Evolutionary conservation across 164 flowering plant genomes (phyloP).

Genomic region (Stephania yunnanensis): DNA sequence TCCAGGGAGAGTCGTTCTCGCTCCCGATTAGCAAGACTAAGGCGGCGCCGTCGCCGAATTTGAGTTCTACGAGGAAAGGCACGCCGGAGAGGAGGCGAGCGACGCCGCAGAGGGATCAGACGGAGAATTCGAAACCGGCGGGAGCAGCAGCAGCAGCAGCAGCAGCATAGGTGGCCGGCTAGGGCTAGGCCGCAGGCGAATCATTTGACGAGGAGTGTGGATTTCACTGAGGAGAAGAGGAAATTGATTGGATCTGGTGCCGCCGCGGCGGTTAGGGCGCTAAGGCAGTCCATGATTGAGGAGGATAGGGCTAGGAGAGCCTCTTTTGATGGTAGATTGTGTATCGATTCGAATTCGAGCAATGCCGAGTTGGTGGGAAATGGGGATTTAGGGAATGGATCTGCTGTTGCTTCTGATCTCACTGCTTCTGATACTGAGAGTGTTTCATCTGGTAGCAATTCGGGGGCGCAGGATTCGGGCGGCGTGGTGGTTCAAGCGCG

Average conservation of each 20-base stretch:
- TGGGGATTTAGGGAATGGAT: constrained; percentile 40
- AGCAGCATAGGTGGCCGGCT: constrained; percentile 80
- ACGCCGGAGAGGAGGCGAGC: constrained; percentile 69
- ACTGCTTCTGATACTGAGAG: constrained; percentile 92
- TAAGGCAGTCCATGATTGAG: constrained; percentile 46
- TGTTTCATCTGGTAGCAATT: constrained; percentile 91
- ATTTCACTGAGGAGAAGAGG: constrained; percentile 34
- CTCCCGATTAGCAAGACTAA: constrained; percentile 78
- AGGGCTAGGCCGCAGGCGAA: constrained; percentile 34
- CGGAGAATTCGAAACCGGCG: constrained; percentile 53
- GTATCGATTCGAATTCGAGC: constrained; percentile 48
- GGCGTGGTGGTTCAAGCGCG: constrained; percentile 22
- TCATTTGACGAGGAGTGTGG: constrained; percentile 57
- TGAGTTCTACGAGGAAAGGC: constrained; percentile 35
- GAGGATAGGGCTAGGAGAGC: constrained; percentile 42
- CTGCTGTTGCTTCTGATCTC: constrained; percentile 45
- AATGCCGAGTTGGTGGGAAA: constrained; percentile 36
- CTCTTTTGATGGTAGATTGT: constrained; percentile 59
- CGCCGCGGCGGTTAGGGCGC: constrained; percentile 19
- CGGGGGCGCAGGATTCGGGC: constrained; percentile 48
- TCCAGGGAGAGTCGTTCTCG: constrained; percentile 90
- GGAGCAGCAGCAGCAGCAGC: constrained; percentile 73
- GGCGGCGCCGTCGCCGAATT: constrained; percentile 32
- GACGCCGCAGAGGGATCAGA: constrained; percentile 51
- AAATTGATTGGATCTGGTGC: constrained; percentile 44